Evolutionary conservation across 83 land plant genomes (phyloP).

Genomic region (Picea abies): DNA sequence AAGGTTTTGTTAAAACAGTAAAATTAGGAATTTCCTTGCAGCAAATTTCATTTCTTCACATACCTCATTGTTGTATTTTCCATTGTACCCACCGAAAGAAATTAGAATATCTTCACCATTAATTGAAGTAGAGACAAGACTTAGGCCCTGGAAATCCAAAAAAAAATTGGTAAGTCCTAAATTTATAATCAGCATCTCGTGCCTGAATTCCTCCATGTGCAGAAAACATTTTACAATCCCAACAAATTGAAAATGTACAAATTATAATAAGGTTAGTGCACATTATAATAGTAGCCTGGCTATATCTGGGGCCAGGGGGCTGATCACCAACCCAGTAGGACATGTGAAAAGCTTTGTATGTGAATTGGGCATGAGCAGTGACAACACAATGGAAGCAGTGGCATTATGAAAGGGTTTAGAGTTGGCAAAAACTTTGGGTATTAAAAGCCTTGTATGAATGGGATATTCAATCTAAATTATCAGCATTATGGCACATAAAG

Average conservation of each 20-base stretch:
- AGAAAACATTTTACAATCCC: neutral
- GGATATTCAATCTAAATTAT: no score
- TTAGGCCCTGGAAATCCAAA: conserved; percentile 60
- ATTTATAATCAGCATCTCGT: neutral
- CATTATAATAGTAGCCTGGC: neutral
- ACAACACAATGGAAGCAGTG: no score
- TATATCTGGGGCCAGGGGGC: no score
- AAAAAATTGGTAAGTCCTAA: neutral
- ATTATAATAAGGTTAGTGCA: neutral
- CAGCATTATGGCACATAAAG: no score
- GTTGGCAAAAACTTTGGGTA: no score
- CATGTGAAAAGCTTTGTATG: no score
- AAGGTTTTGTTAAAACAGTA: neutral
- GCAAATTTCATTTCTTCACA: neutral
- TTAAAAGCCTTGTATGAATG: no score
- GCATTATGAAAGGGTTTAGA: no score
- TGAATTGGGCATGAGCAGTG: no score
- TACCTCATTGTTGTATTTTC: conserved; percentile 81
- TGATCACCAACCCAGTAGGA: no score
- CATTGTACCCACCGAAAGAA: conserved; percentile 88
- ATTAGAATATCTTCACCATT: conserved; percentile 60
- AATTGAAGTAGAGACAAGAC: conserved; percentile 40
- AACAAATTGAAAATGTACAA: neutral
- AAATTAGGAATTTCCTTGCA: neutral
- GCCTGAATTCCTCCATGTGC: neutral